Conservation (phyloP, 1,284 basidiomycete species). For the Tausonia pullulans region DNA sequence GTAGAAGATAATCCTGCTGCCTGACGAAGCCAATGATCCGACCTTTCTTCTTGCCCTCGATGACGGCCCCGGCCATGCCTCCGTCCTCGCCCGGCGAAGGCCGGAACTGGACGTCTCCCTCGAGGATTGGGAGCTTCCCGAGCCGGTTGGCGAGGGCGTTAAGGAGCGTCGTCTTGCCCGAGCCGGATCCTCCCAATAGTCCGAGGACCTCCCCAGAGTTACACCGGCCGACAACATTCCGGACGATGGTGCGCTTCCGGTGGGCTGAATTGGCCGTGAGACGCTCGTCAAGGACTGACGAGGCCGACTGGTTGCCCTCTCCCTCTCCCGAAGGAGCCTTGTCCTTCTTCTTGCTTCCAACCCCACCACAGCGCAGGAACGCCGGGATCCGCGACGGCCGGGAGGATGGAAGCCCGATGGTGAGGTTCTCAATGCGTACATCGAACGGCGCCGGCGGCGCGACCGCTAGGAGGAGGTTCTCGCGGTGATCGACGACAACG, state of each 20-base stretch:
- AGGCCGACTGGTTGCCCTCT: neutral
- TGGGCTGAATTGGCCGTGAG: too few relatives aligned
- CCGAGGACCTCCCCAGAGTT: constrained; percentile 33
- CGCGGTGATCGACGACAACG: too few relatives aligned
- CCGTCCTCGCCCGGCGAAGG: neutral
- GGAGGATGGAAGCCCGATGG: constrained; percentile 30
- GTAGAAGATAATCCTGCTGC: constrained; percentile 34
- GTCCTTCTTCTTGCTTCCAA: constrained; percentile 3
- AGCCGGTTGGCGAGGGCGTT: constrained; percentile 34
- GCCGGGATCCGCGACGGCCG: neutral
- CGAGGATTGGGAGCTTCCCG: constrained; percentile 27
- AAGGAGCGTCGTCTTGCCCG: constrained; percentile 35
- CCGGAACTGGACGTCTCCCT: constrained; percentile 26
- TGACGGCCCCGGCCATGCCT: constrained; percentile 1
- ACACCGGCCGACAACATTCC: constrained; percentile 31
- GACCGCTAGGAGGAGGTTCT: constrained; percentile 17
- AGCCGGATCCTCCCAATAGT: constrained; percentile 20
- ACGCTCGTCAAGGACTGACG: too few relatives aligned
- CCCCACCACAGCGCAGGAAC: neutral
- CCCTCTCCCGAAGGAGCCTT: neutral
- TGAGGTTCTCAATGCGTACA: constrained; percentile 28
- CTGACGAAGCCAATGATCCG: constrained; percentile 34
- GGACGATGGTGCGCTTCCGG: constrained; percentile 29
- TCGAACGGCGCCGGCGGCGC: constrained; percentile 34
- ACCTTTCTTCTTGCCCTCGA: constrained; percentile 26